Conservation (phyloP, 495 filamentous ascomycete species). For the Aspergillus biplanus region DNA sequence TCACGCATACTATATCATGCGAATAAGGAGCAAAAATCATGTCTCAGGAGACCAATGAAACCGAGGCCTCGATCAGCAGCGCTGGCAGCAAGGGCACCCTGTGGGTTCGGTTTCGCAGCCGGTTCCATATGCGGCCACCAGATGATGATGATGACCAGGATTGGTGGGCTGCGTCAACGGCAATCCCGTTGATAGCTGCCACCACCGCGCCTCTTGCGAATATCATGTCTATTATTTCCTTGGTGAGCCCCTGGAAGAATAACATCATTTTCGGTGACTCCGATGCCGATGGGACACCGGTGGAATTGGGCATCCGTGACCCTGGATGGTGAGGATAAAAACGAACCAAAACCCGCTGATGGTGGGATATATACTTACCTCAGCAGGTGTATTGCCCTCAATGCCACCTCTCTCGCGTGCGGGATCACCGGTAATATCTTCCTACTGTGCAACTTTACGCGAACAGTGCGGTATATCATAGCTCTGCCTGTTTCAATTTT, state of each 20-base stretch:
- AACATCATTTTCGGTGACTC: slow-evolving; percentile 34
- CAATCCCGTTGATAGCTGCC: slow-evolving; percentile 73
- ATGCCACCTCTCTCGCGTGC: slow-evolving; percentile 65
- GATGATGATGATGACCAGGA: slow-evolving; percentile 56
- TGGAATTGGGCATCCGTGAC: slow-evolving; percentile 50
- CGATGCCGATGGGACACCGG: slow-evolving; percentile 38
- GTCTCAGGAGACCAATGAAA: background rate
- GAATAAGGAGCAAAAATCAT: background rate
- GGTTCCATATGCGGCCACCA: slow-evolving; percentile 46
- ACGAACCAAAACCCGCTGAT: background rate
- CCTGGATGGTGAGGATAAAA: slow-evolving; percentile 51
- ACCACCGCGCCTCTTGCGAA: slow-evolving; percentile 75
- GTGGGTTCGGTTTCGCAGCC: slow-evolving; percentile 4
- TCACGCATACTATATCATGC: background rate
- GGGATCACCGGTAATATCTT: slow-evolving; percentile 73
- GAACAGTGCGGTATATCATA: slow-evolving; percentile 75
- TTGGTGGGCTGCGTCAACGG: slow-evolving; percentile 83
- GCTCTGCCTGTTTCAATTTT: slow-evolving; percentile 71
- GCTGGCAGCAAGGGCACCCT: background rate
- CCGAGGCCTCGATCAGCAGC: background rate
- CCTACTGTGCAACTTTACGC: slow-evolving; percentile 83
- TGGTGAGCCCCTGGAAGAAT: slow-evolving; percentile 68
- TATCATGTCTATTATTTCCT: slow-evolving; percentile 73
- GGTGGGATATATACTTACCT: slow-evolving; percentile 5
- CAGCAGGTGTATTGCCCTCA: slow-evolving; percentile 56